Conservation (phyloP, 768 basidiomycete species). For the Austroboletus eburneus region DNA sequence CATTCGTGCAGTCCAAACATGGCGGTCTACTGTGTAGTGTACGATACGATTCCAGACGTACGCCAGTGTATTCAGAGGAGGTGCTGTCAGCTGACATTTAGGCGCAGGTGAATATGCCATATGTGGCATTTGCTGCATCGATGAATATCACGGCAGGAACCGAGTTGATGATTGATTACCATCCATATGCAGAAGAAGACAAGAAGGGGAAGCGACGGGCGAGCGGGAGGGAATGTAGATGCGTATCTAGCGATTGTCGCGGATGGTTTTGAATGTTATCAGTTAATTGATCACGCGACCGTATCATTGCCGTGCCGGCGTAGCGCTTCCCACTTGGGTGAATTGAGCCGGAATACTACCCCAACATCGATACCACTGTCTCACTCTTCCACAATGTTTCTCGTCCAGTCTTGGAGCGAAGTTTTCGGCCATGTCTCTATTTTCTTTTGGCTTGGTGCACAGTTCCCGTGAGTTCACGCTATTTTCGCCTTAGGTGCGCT, state of each 20-base stretch:
- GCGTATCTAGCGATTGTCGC: conserved; percentile 34
- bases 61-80: neutral
- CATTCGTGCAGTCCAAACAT: conserved; percentile 67
- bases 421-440: conserved; percentile 70
- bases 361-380: conserved; percentile 4
- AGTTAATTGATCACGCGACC: too few relatives aligned
- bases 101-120: conserved; percentile 53
- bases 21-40: conserved; percentile 53
- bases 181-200: conserved; percentile 38
- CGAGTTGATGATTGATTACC: conserved; percentile 66
- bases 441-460: conserved; percentile 78
- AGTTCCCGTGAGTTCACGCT: conserved; percentile 76
- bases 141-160: conserved; percentile 44
- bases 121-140: conserved; percentile 55
- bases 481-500: conserved; percentile 7
- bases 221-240: conserved; percentile 33
- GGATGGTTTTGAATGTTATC: conserved; percentile 32
- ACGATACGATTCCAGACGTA: conserved; percentile 57
- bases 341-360: too few relatives aligned
- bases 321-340: too few relatives aligned
- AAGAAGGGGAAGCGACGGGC: conserved; percentile 25
- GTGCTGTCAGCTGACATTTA: neutral
- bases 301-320: too few relatives aligned
- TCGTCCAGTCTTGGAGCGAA: conserved; percentile 45
- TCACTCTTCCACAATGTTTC: conserved; percentile 12